Evolutionary conservation across 2,329 filamentous ascomycete species (phyloP).

Genomic region (Moelleriella libera): DNA sequence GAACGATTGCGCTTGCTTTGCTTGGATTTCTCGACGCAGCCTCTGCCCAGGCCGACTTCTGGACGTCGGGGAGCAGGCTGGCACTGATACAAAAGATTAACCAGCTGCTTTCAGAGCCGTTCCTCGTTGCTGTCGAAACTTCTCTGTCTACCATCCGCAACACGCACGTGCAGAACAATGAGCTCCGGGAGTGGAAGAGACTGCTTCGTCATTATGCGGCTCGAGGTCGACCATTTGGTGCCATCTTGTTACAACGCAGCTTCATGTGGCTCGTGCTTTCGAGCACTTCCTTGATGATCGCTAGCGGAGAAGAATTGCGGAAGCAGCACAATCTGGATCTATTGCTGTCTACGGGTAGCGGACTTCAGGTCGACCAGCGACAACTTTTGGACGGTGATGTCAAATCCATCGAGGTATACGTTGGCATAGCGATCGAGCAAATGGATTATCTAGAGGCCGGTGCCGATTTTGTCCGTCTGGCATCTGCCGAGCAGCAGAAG

Average conservation of each 20-base stretch:
- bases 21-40: conserved; percentile 80
- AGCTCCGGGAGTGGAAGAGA: conserved; percentile 74
- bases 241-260: conserved; percentile 79
- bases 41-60: conserved; percentile 66
- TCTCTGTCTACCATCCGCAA: conserved; percentile 85
- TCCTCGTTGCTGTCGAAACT: conserved; percentile 75
- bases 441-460: conserved; percentile 79
- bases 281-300: conserved; percentile 59
- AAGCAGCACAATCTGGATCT: conserved; percentile 58
- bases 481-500: conserved; percentile 73
- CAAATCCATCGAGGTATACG: conserved; percentile 46
- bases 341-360: conserved; percentile 45
- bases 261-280: conserved; percentile 78
- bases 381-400: conserved; percentile 35
- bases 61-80: conserved; percentile 61
- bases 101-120: conserved; percentile 65
- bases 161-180: conserved; percentile 48
- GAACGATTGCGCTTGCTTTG: conserved; percentile 72
- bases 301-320: conserved; percentile 43
- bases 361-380: conserved; percentile 19
- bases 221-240: conserved; percentile 67
- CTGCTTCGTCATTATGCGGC: conserved; percentile 73
- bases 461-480: conserved; percentile 71
- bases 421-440: conserved; percentile 64
- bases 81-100: conserved; percentile 58